A percentile compares a stretch with the other conserved stretches of the same genome.
Evolutionary conservation across 768 basidiomycete genomes (phyloP).

Genomic region (Pleurotus salmoneostramineus): DNA sequence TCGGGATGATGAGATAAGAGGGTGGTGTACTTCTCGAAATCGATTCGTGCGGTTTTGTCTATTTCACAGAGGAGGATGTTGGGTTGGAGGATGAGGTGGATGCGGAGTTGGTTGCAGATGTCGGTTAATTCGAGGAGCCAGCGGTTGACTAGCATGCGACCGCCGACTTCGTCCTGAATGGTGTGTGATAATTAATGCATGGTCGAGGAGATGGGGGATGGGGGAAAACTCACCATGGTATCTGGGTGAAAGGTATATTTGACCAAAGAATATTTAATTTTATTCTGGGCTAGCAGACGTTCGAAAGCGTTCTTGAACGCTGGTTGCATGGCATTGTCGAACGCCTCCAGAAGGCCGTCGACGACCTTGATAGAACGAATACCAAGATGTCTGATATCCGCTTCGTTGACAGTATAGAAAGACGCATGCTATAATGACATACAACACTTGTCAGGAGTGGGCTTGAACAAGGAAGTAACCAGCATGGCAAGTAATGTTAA

Average conservation of each 20-base stretch:
- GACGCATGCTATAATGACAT: background rate
- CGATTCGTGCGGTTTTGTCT: background rate
- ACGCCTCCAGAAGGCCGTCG: background rate
- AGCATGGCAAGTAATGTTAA: too few relatives aligned
- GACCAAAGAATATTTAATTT: background rate
- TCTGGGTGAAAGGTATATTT: background rate
- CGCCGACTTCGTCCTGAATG: background rate
- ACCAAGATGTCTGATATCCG: conserved; percentile 1
- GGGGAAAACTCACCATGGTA: background rate
- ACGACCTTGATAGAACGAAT: background rate
- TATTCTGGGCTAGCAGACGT: background rate
- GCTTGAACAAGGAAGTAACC: background rate
- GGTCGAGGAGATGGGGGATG: too few relatives aligned
- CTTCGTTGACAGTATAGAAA: background rate
- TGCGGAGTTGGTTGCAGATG: background rate
- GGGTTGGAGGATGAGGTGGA: background rate
- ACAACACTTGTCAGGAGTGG: background rate
- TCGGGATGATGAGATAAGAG: conserved; percentile 1
- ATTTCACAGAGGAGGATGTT: background rate
- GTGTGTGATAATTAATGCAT: background rate
- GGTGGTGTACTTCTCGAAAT: background rate
- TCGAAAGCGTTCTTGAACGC: conserved; percentile 1
- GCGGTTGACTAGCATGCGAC: conserved; percentile 4
- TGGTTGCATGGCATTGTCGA: background rate
- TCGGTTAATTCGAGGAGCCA: conserved; percentile 5